Base-by-base conservation (phyloP, 306 rosid genomes). In the Erythrophleum fordii region DNA sequence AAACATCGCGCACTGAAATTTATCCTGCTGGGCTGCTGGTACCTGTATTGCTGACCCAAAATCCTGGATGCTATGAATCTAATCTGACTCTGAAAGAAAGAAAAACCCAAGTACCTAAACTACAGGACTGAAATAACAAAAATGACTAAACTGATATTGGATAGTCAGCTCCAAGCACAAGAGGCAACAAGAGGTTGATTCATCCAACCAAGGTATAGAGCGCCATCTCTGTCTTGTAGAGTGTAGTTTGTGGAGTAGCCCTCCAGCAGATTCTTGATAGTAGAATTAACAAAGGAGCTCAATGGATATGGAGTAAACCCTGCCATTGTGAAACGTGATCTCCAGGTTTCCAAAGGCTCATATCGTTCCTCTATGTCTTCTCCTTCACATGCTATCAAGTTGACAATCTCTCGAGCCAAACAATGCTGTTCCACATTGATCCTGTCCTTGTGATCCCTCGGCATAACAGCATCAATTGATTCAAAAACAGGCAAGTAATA, bases 371-470 rank as follows among this genome's bases (percentile, higher is more conserved):
- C 97, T 82, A 97, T 90, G 79, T 95, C 98, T 3, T 82, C 72
- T 17, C 95, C 99, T 81, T 91, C 97, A 37, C 98, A 95, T 2
- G 99, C 99, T 75, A 95, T 83, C n/a, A 95, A 77, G 81, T 95
- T 95, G 6, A 95, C 97, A 48, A 95, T 81, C 72, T 93, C 97
- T 25, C 92, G 79, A 11, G 99, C 99, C 86, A 95, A 83, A 77
- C 99, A 95, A 73, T 93, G 97, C 61, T 95, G 99, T 75, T 95
- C 99, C 13, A 91, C 89, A 35, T 83, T 90, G 72, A 95, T 95
- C 76, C 97, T 90, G 80, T 95, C 93, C 80, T 28, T 85, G 69
- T 91, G 70, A 14, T 91, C 96, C 85, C 98, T 84, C 0, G 94
- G 93, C 59, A 93, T 72, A 60, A 88, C 82, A 61, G 78, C 89